A percentile compares a stretch with the other conserved stretches of the same genome.
Evolutionary conservation across 257 asterid species (phyloP).

Genomic region (Orobanche coerulescens): DNA sequence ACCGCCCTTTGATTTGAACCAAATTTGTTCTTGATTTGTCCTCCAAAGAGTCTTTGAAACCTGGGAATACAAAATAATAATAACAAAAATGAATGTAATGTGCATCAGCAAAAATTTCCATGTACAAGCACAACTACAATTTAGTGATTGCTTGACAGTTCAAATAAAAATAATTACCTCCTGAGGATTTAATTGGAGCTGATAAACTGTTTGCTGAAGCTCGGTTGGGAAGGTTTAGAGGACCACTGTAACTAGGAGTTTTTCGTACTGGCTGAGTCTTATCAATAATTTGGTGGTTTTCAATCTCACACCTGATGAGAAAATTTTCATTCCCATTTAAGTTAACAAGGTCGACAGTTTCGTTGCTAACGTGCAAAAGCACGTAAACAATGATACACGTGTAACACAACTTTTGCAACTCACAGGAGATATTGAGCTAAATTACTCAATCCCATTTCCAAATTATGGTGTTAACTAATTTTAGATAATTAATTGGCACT

Average conservation of each 20-base stretch:
- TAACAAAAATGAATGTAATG: background rate
- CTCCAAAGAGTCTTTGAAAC: constrained; percentile 73
- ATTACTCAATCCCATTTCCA: background rate
- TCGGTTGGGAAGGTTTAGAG: constrained; percentile 85
- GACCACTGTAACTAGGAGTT: constrained; percentile 95
- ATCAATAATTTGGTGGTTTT: constrained; percentile 53
- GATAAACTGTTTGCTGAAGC: constrained; percentile 99
- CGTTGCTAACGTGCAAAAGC: constrained; percentile 18
- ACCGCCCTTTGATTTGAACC: constrained; percentile 97
- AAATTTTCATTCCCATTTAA: constrained; percentile 15
- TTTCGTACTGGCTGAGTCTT: constrained; percentile 55
- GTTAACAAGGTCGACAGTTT: constrained; percentile 16
- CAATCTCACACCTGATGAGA: constrained; percentile 58
- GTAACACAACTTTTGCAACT: constrained; percentile 9
- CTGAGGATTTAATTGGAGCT: constrained; percentile 95
- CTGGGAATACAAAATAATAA: constrained; percentile 24
- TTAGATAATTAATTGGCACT: too few relatives aligned
- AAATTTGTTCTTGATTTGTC: constrained; percentile 80
- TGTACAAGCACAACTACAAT: constrained; percentile 6
- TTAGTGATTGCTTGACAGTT: constrained; percentile 17
- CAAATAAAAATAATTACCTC: constrained; percentile 45
- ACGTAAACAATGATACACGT: background rate
- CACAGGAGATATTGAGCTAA: constrained; percentile 6
- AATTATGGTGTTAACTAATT: too few relatives aligned
- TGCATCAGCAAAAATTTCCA: constrained; percentile 5